A percentile compares a stretch with the other conserved stretches of the same genome.
phyloP scores from a whole-genome alignment of 176 grass and related monocot genomes.

The Echinochloa phyllopogon region DNA sequence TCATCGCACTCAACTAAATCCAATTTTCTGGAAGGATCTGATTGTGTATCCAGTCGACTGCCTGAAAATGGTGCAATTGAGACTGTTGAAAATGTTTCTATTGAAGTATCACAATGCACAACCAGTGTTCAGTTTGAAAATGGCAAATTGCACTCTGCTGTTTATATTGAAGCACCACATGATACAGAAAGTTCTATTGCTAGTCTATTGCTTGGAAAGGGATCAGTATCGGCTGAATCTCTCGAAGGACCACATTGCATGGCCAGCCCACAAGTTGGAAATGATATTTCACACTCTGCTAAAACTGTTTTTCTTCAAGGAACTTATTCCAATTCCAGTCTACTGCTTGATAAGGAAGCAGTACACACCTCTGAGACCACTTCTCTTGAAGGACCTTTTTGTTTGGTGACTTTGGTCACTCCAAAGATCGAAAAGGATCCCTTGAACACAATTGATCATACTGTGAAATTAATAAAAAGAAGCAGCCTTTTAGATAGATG shows the following conservation, averaged over 20 bases:
- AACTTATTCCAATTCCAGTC: background rate
- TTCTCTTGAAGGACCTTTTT: background rate
- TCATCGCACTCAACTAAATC: background rate
- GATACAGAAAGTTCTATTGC: background rate
- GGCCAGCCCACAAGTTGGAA: background rate
- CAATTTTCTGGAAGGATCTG: background rate
- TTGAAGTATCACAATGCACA: background rate
- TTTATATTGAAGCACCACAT: background rate
- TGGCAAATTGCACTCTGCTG: background rate
- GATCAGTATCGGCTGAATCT: background rate
- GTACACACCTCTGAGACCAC: background rate
- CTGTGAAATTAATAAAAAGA: background rate
- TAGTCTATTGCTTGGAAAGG: background rate
- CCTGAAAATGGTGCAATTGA: background rate
- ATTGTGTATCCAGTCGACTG: background rate
- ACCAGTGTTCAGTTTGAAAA: background rate
- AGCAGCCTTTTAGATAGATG: background rate
- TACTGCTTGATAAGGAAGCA: constrained; percentile 24
- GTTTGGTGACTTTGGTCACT: background rate
- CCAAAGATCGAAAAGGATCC: background rate
- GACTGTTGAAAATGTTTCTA: background rate
- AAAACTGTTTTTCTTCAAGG: background rate
- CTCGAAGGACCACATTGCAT: constrained; percentile 12
- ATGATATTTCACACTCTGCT: background rate
- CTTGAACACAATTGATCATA: background rate